Evolutionary conservation across 1,284 basidiomycete genomes (phyloP).

Genomic region (Microstroma glucosiphilum): DNA sequence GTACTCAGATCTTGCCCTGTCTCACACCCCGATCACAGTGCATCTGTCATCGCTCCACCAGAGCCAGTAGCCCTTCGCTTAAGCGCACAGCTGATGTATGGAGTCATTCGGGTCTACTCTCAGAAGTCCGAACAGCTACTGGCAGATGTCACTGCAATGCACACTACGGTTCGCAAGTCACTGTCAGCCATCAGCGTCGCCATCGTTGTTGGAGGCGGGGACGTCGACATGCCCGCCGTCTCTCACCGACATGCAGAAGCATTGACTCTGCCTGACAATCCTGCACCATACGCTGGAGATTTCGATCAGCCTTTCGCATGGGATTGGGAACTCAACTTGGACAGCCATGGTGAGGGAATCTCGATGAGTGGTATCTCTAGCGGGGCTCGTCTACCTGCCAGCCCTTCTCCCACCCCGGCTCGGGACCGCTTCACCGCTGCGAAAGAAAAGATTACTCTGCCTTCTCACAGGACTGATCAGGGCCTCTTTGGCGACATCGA

Average conservation of each 20-base stretch:
- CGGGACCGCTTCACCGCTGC: background rate
- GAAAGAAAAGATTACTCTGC: constrained; percentile 1
- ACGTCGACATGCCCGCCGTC: constrained; percentile 23
- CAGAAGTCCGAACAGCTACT: constrained; percentile 21
- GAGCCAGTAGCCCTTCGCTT: constrained; percentile 39
- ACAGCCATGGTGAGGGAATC: background rate
- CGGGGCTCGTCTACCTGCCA: background rate
- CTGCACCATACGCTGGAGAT: constrained; percentile 25
- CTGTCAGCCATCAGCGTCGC: constrained; percentile 5
- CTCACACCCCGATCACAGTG: constrained; percentile 8
- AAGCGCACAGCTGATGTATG: constrained; percentile 33
- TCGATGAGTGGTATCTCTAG: background rate
- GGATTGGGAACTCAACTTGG: constrained; percentile 4
- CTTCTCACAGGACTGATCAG: background rate
- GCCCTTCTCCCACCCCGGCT: background rate
- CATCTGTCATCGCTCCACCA: constrained; percentile 16
- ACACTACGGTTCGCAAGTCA: constrained; percentile 19
- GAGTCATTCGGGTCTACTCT: constrained; percentile 29
- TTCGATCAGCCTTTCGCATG: constrained; percentile 20
- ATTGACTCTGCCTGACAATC: constrained; percentile 22
- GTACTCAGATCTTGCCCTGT: background rate
- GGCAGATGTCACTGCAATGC: constrained; percentile 16
- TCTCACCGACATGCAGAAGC: constrained; percentile 9
- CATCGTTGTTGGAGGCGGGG: background rate
- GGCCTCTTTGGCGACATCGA: too few species aligned